These are phyloP conservation scores for Colletotrichum viniferum DNA, from an alignment of 2,329 filamentous ascomycete genomes.

Conservation along the genomic window DNA sequence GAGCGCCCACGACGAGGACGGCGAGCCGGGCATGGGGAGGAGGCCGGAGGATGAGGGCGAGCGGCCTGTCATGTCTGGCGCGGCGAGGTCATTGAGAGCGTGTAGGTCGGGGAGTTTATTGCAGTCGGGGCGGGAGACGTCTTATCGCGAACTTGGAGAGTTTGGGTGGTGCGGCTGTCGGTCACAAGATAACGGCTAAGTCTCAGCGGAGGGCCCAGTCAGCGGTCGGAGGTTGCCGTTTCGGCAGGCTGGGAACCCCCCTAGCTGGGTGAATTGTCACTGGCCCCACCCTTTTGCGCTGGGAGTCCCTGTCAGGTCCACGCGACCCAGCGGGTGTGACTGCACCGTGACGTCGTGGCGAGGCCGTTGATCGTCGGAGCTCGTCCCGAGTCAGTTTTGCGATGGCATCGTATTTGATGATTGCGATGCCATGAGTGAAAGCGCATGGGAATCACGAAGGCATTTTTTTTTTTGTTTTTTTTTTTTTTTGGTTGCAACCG, in stretches of 20 bases:
- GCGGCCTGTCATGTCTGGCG: slow-evolving; percentile 35
- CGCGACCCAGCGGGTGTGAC: not conserved
- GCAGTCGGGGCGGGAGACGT: not conserved
- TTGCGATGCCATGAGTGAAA: not conserved
- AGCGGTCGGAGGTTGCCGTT: not conserved
- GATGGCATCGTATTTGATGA: not conserved
- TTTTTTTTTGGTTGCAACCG: not conserved
- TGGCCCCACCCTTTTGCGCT: not conserved
- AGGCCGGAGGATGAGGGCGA: slow-evolving; percentile 49
- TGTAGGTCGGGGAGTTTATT: not conserved
- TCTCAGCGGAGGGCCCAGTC: not conserved
- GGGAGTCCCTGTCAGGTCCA: not conserved
- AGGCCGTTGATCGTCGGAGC: not conserved
- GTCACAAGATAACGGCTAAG: slow-evolving; percentile 13
- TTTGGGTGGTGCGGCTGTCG: not conserved
- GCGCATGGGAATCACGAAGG: not conserved
- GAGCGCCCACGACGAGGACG: slow-evolving; percentile 72
- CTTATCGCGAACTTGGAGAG: not conserved
- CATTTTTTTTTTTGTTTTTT: not conserved
- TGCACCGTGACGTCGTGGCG: slow-evolving; percentile 12
- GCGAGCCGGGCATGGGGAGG: slow-evolving; percentile 62
- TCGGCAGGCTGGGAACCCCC: not conserved
- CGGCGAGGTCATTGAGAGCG: not conserved
- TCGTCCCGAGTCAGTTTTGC: not conserved
- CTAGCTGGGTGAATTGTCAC: not conserved